phyloP scores from a whole-genome alignment of 331 rosid genomes.

The Pyrus hybrid region DNA sequence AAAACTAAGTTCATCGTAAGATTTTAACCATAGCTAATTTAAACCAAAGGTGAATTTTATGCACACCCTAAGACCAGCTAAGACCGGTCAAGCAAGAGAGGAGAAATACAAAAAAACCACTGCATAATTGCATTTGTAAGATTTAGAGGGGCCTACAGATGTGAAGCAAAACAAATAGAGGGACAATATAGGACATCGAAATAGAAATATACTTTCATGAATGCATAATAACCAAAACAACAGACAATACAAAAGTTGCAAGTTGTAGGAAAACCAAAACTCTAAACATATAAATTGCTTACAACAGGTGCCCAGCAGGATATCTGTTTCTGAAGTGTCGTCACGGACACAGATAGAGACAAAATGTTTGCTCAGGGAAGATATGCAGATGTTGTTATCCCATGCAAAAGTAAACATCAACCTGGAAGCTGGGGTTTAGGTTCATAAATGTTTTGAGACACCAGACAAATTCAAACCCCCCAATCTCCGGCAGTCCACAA shows the following conservation, averaged over 20 bases:
- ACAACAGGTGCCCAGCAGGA: neutral
- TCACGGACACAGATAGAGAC: conserved; percentile 12
- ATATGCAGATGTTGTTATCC: neutral
- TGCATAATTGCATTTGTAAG: neutral
- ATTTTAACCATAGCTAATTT: neutral
- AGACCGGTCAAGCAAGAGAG: neutral
- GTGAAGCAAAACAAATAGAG: conserved; percentile 5
- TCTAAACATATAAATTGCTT: neutral
- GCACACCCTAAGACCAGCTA: neutral
- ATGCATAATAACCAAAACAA: neutral
- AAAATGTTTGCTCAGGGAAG: neutral
- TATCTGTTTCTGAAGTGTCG: neutral
- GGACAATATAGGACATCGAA: neutral
- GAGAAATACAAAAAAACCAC: neutral
- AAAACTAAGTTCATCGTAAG: neutral
- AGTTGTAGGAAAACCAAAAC: neutral
- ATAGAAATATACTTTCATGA: neutral
- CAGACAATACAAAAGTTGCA: neutral
- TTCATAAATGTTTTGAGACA: neutral
- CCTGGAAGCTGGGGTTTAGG: neutral
- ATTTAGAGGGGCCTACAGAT: neutral
- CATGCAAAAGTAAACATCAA: conserved; percentile 18
- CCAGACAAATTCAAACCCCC: neutral
- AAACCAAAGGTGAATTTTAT: neutral
- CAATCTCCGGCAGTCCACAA: conserved; percentile 12